Base-by-base conservation (phyloP, 2,329 filamentous ascomycete genomes). In the Calonectria pauciramosa region DNA sequence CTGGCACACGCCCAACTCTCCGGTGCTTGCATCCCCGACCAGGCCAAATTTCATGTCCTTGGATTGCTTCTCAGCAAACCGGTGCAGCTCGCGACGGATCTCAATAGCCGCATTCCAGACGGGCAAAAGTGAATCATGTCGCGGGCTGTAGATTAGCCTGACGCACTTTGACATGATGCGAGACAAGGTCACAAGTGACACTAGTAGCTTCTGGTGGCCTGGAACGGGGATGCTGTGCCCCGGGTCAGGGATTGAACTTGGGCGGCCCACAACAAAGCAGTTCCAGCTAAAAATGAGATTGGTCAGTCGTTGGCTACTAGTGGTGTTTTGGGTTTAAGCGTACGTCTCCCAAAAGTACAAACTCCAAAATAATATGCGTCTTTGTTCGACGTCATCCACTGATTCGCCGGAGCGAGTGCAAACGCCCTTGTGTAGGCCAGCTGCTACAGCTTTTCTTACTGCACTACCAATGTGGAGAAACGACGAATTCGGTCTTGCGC, bases 331-430 rank as follows among this genome's bases (percentile, higher is more conserved):
- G 23, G 11, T 34, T 52, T 28, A 4, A 23, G 76, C 84, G 5
- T 59, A 88, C 86, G 83, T 87, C 80, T 88, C 86, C 77, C 84
- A 88, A 32, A 86, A 82, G 74, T 83, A 88, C 2, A 88, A 77
- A 68, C 83, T 84, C 80, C 80, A 82, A 44, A 82, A 82, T 1
- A 77, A 86, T 32, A 83, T 75, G 52, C 85, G 81, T 68, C 86
- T 80, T 74, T 87, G 82, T 67, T 85, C 80, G 4, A 83, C 78
- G 16, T 82, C 82, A 23, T 86, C 82, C n/a, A 79, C 68, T 0
- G 80, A 78, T 47, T 86, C 83, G 8, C 78, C 77, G 6, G 79
- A 76, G 2, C 83, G 75, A 23, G 74, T 76, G n/a, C 82, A 84
- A 1, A 84, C 83, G 51, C 85, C 84, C 68, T 88, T 88, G 69